Conservation (phyloP, 192 early-diverging fungal genomes). For the Spizellomyces sp. region DNA sequence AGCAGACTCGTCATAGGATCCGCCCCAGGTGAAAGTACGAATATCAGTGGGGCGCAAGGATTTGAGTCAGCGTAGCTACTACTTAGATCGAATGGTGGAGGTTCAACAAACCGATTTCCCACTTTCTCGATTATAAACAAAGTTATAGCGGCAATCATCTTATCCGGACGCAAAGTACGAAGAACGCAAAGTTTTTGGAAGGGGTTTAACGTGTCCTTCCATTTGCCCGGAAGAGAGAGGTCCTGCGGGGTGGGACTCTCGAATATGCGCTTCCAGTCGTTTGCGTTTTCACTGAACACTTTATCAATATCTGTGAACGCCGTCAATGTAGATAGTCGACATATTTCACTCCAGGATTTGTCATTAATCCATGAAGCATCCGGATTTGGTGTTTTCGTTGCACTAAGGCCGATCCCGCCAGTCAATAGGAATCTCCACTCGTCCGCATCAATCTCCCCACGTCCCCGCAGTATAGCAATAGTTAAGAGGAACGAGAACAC, state of each 20-base stretch:
- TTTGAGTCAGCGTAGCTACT: conserved; percentile 62
- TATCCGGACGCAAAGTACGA: conserved; percentile 57
- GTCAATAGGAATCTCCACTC: conserved; percentile 61
- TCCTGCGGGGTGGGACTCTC: conserved; percentile 54
- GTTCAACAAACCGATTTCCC: conserved; percentile 60
- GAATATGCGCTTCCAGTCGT: conserved; percentile 53
- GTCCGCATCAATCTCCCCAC: conserved; percentile 52
- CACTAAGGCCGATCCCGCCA: conserved; percentile 53
- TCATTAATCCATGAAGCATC: conserved; percentile 58
- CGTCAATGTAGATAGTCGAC: conserved; percentile 42
- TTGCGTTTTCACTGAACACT: conserved; percentile 37
- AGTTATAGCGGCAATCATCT: conserved; percentile 53
- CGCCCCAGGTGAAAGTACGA: conserved; percentile 62
- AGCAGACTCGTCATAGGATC: conserved; percentile 62
- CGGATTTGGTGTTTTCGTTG: conserved; percentile 35
- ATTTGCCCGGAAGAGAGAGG: conserved; percentile 46
- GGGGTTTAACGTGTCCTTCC: conserved; percentile 36
- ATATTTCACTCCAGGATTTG: conserved; percentile 55
- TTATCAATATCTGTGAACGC: conserved; percentile 45
- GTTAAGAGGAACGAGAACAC: conserved; percentile 61
- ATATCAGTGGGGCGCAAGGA: conserved; percentile 53
- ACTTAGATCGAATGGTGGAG: conserved; percentile 62
- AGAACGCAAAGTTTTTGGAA: conserved; percentile 58
- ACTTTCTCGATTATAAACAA: conserved; percentile 59
- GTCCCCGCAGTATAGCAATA: conserved; percentile 49